Base-by-base conservation (phyloP, 2,329 filamentous ascomycete genomes). In the Colletotrichum sp. region DNA sequence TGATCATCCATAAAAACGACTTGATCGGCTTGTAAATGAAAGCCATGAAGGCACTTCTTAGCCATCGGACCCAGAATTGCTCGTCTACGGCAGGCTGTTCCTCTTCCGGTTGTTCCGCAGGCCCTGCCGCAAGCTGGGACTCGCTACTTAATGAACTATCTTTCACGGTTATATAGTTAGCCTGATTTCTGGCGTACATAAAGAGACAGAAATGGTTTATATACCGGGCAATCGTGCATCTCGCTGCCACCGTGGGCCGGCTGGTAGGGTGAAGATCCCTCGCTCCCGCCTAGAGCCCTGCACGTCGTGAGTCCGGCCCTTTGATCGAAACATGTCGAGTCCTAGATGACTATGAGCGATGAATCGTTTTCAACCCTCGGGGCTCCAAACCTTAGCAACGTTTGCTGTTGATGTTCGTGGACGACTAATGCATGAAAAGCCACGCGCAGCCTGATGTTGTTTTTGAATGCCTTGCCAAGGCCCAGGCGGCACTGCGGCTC, bases 351-450 rank as follows among this genome's bases (percentile, higher is more conserved):
- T 7, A 13, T 21, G 18, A 49, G 44, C 10, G 2, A 8, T 0
- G 3, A 5, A 4, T 1, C 0, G 4, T 3, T 7, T n/a, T 1
- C 0, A 49, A 49, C 6, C 21, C 1, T 21, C 9, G n/a, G n/a
- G n/a, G 4, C 3, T 3, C n/a, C 44, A 49, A 21, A 13, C n/a
- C 6, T 49, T 21, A 1, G 18, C 3, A 49, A 49, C 3, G 44
- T 13, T 1, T 49, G 3, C 1, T 49, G 3, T 13, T 12, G 3
- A 49, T 8, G 39, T 18, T 44, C 5, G 3, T 49, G 44, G 21
- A n/a, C 44, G 44, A 10, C 10, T 49, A n/a, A 21, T 49, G 44
- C n/a, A n/a, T n/a, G 44, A 7, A 49, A 21, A 49, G 44, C 44
- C 0, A 0, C 44, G 1, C n/a, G 44, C n/a, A 49, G 44, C 44